Evolutionary conservation across 2,329 filamentous ascomycete species (phyloP), one percentile per base, ranked within the genome.

Genomic region (Leptosphaerulina australis): DNA sequence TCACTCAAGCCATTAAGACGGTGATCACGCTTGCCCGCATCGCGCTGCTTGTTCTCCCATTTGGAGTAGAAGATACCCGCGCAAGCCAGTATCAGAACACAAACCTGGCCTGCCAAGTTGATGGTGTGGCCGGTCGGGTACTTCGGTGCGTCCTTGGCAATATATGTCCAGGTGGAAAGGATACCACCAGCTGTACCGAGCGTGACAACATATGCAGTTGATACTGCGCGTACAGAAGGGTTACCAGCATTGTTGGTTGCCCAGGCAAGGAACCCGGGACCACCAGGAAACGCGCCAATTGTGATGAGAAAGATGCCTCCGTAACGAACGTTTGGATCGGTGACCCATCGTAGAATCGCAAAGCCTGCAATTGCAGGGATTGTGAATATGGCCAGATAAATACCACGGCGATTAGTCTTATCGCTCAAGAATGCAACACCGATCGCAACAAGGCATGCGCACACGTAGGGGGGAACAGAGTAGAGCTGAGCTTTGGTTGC

Each of bases 101-200:
- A 63, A 14, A 78, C 65, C 61, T 84, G 80, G 1, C 79, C 79
- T 3, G 58, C 72, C 35, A 85, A 72, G 59, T 85, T 85, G 74
- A 85, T 84, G 4, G 79, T 78, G 40, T 97, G 91, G 2, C 92
- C 92, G 1, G 84, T 81, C 26, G 81, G 82, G 74, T 85, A 96
- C 20, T 81, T 80, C 1, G 87, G 90, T 44, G 56, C 83, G 64
- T 84, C 78, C 52, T 81, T 76, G 64, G 65, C 64, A 2, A 74
- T 77, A 58, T 84, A 84, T 0, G 81, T 82, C 68, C 69, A 82
- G 66, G 80, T 83, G 24, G 83, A 79, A 2, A 85, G 68, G 30
- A 85, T 80, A 20, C 81, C 82, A 29, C 82, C 83, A 9, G 80
- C 72, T 0, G 80, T 84, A 9, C 82, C 82, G 2, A 85, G 87